Evolutionary conservation across 1,284 basidiomycete genomes (phyloP).

Genomic region (Hemileia vastatrix): DNA sequence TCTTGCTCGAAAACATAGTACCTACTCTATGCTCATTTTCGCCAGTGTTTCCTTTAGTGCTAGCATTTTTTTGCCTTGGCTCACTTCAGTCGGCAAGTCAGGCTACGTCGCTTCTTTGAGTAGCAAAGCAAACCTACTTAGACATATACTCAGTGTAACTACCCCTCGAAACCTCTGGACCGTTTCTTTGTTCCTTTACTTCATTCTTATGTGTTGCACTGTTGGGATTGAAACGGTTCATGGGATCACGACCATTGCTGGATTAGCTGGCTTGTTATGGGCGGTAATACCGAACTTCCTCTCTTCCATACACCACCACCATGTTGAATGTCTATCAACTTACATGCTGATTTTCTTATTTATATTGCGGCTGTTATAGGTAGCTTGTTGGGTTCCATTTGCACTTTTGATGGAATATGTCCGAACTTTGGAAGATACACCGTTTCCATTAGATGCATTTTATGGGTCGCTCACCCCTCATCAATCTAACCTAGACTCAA

Average conservation of each 20-base stretch:
- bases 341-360: not conserved
- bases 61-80: not conserved
- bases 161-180: slow-evolving; percentile 16
- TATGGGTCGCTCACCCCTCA: not conserved
- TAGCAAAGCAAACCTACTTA: not conserved
- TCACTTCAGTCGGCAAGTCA: not conserved
- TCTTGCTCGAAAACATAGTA: slow-evolving; percentile 4
- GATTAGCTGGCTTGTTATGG: slow-evolving; percentile 8
- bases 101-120: not conserved
- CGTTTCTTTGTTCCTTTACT: not conserved
- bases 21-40: slow-evolving; percentile 5
- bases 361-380: not conserved
- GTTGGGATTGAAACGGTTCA: slow-evolving; percentile 5
- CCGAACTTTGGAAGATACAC: slow-evolving; percentile 14
- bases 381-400: slow-evolving; percentile 17
- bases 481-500: not conserved
- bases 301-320: not conserved
- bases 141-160: not conserved
- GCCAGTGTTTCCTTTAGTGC: slow-evolving; percentile 4
- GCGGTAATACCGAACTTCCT: not conserved
- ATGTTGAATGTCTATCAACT: not conserved
- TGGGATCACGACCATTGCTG: slow-evolving; percentile 1
- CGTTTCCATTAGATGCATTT: not conserved
- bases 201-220: slow-evolving; percentile 5
- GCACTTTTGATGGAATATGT: slow-evolving; percentile 16